Evolutionary conservation across 352 stramenopile species (phyloP), one percentile per base, ranked within the genome.

Genomic region (Phytopythium aichiense): DNA sequence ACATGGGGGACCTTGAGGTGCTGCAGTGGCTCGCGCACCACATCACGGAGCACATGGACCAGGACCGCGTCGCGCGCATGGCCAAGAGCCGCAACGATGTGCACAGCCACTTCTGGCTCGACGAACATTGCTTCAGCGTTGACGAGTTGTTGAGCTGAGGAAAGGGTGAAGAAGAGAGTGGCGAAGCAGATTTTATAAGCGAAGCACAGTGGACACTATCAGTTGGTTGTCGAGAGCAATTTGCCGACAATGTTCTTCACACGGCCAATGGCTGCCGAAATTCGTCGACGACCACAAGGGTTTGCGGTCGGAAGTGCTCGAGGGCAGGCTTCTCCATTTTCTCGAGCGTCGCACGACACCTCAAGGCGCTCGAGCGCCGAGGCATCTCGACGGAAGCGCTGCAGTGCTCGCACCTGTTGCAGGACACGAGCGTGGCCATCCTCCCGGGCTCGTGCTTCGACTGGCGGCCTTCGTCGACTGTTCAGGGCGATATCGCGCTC

Each of bases 271-370:
- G n/a, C n/a, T n/a, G n/a, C n/a, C n/a, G n/a, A n/a, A n/a, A n/a
- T n/a, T n/a, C n/a, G n/a, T n/a, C n/a, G n/a, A n/a, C n/a, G n/a
- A n/a, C n/a, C n/a, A n/a, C n/a, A n/a, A n/a, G n/a, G n/a, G n/a
- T n/a, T n/a, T n/a, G n/a, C n/a, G n/a, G n/a, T n/a, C n/a, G n/a
- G n/a, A n/a, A n/a, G n/a, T 79, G 16, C 85, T 84, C 2, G 74
- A 91, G 50, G 87, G 82, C 15, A n/a, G 85, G 87, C 0, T 96
- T 96, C 58, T 93, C 92, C 65, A 62, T 94, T 33, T 96, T 94
- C 66, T 85, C 85, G 18, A 87, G 82, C 72, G 93, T 96, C 53
- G 73, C 73, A 13, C 72, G 73, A 15, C 87, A 94, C 60, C 77
- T 82, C 11, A 84, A 91, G 33, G 70, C 78, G 20, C 71, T 94